Conservation (phyloP, 345 rosid genomes). For the Chamaenerion angustifolium region DNA sequence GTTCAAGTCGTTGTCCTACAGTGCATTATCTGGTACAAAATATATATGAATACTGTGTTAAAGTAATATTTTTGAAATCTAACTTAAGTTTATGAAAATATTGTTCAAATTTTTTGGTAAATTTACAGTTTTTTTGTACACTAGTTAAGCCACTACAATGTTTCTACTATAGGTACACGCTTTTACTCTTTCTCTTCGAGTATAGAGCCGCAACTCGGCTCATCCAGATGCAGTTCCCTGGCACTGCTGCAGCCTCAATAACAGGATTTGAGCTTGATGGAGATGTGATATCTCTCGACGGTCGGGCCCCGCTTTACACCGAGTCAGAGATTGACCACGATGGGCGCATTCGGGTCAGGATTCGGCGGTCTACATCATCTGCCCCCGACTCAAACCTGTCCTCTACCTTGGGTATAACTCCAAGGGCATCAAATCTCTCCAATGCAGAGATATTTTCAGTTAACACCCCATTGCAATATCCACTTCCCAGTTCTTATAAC, state of each 20-base stretch:
- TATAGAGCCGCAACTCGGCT: conserved; percentile 32
- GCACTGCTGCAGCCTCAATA: conserved; percentile 26
- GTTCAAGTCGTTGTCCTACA: conserved; percentile 42
- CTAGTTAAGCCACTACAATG: too few relatives aligned
- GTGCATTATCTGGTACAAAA: conserved; percentile 35
- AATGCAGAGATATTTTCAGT: conserved; percentile 40
- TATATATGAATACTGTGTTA: too few relatives aligned
- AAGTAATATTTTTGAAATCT: too few relatives aligned
- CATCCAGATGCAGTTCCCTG: conserved; percentile 31
- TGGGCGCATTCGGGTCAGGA: conserved; percentile 29
- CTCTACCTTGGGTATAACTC: conserved; percentile 34
- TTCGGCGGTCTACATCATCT: conserved; percentile 39
- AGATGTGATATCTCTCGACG: conserved; percentile 39
- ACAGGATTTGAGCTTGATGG: conserved; percentile 31
- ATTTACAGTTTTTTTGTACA: too few relatives aligned
- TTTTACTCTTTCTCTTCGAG: conserved; percentile 35
- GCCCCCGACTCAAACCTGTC: conserved; percentile 35
- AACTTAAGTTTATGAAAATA: too few relatives aligned
- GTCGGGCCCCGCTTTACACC: conserved; percentile 33
- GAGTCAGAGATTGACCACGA: conserved; percentile 32
- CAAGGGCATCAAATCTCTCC: conserved; percentile 39
- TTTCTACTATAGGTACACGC: conserved; percentile 24
- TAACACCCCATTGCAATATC: conserved; percentile 19
- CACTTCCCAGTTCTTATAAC: conserved; percentile 11
- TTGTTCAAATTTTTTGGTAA: too few relatives aligned